Base-by-base conservation (phyloP, 441 rosid species). In the Euphorbia schlechtendalii region DNA sequence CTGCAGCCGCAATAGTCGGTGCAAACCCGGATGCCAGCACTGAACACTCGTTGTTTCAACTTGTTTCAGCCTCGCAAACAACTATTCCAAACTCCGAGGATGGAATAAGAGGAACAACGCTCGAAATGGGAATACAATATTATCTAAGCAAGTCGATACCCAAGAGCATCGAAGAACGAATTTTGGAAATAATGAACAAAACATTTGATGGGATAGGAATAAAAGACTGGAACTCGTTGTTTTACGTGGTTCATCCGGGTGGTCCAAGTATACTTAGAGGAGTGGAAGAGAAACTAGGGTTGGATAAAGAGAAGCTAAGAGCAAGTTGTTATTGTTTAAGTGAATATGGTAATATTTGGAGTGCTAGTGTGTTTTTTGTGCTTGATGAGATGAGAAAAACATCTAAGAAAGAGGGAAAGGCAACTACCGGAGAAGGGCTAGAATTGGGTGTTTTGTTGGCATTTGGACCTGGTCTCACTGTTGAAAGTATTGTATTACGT, bases 371-470 rank as follows among this genome's bases (percentile, higher is more conserved):
- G 56, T 41, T 62, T 1, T 66, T 74, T 40, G 57, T 61, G 27
- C 27, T 60, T 56, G 65, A 68, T 49, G 73, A 71, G 60, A 60
- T 68, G 17, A 64, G 73, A 56, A 68, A 56, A 38, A 68, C n/a
- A 3, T 68, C 59, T 0, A 0, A 53, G 24, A 57, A 59, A 21
- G 61, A 56, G 27, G 28, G 56, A 43, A 56, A 48, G 46, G 17
- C 53, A 14, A 68, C 66, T 25, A 64, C 70, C 0, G 64, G 70
- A 5, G 74, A 70, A n/a, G 67, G 72, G 28, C 11, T 71, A 18
- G 67, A 71, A n/a, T 21, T 69, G 59, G 67, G 72, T 2, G 32
- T 71, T 30, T 14, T 75, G 30, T 15, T 71, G 32, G 78, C 64
- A 5, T 54, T 62, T 8, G 70, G 70, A 24, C 46, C 76, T 4